phyloP scores from a whole-genome alignment of 108 stramenopile species.

The Nitzschia sp. region DNA sequence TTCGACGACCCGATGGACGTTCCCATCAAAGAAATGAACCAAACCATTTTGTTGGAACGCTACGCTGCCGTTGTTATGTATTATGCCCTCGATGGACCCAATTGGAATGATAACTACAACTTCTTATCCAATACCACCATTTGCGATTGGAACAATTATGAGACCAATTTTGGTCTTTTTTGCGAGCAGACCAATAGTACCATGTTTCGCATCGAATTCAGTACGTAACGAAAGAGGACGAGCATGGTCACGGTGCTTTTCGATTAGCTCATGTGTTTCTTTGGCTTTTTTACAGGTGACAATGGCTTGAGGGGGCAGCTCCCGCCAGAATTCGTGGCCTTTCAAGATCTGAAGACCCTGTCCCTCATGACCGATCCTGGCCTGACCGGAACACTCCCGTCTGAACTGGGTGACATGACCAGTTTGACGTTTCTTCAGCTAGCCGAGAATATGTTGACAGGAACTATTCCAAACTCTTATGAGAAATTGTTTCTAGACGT shows the following conservation, averaged over 20 bases:
- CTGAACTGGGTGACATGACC: slow-evolving; percentile 17
- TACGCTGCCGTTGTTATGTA: slow-evolving; percentile 1
- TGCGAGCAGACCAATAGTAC: slow-evolving; percentile 4
- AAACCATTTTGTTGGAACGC: not conserved
- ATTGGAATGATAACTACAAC: not conserved
- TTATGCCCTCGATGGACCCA: not conserved
- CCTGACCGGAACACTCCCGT: slow-evolving; percentile 36
- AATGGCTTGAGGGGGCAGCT: slow-evolving; percentile 7
- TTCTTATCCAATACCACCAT: slow-evolving; percentile 5
- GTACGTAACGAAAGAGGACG: too few relatives aligned
- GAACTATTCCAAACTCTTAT: slow-evolving; percentile 24
- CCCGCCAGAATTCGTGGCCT: not conserved
- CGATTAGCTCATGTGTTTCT: too few relatives aligned
- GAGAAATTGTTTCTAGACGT: slow-evolving; percentile 7
- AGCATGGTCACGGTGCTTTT: too few relatives aligned
- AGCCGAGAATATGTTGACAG: slow-evolving; percentile 14
- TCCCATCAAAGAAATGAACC: slow-evolving; percentile 3
- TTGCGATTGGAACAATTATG: slow-evolving; percentile 19
- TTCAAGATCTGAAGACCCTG: not conserved
- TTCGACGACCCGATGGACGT: not conserved
- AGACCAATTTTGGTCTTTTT: not conserved
- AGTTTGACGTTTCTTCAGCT: slow-evolving; percentile 33
- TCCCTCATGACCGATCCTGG: not conserved
- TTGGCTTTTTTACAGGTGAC: not conserved
- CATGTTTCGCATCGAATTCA: too few relatives aligned